Evolutionary conservation across 352 stramenopile genomes (phyloP).

Genomic region (Phytophthora europaea): DNA sequence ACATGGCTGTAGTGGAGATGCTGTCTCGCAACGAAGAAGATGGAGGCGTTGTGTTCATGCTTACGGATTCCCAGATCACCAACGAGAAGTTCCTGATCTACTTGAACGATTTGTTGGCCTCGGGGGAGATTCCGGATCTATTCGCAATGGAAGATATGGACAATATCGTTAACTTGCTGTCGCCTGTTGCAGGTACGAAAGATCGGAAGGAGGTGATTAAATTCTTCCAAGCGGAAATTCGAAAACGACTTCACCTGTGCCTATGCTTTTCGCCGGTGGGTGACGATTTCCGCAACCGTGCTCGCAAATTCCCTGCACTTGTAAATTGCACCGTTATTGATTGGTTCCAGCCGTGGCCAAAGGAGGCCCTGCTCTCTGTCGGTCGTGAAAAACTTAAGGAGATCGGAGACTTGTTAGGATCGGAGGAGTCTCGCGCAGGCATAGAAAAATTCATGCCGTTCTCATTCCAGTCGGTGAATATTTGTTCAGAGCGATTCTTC

Average conservation of each 20-base stretch:
- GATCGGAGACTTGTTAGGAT: slow-evolving; percentile 85
- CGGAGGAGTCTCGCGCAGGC: slow-evolving; percentile 76
- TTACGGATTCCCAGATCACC: slow-evolving; percentile 97
- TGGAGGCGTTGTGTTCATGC: slow-evolving; percentile 94
- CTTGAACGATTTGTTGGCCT: slow-evolving; percentile 96
- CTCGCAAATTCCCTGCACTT: slow-evolving; percentile 95
- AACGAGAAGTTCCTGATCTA: slow-evolving; percentile 98
- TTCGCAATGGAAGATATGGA: slow-evolving; percentile 96
- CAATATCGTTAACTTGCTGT: slow-evolving; percentile 92
- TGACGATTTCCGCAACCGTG: slow-evolving; percentile 95
- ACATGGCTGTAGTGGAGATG: slow-evolving; percentile 95
- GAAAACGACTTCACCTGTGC: slow-evolving; percentile 96
- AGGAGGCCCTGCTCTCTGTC: slow-evolving; percentile 94
- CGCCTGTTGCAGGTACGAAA: slow-evolving; percentile 79
- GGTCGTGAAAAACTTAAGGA: slow-evolving; percentile 91
- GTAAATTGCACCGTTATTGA: slow-evolving; percentile 98
- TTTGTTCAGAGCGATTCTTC: slow-evolving; percentile 92
- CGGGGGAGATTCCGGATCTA: slow-evolving; percentile 94
- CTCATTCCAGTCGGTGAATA: slow-evolving; percentile 95
- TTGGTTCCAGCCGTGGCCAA: slow-evolving; percentile 95
- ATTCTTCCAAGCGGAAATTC: slow-evolving; percentile 95
- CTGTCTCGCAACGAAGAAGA: slow-evolving; percentile 85
- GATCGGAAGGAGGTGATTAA: slow-evolving; percentile 95
- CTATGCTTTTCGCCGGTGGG: slow-evolving; percentile 96
- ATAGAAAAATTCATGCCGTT: slow-evolving; percentile 98